phyloP scores from a whole-genome alignment of 805 yeast genomes.

The Ogataea neopini region DNA sequence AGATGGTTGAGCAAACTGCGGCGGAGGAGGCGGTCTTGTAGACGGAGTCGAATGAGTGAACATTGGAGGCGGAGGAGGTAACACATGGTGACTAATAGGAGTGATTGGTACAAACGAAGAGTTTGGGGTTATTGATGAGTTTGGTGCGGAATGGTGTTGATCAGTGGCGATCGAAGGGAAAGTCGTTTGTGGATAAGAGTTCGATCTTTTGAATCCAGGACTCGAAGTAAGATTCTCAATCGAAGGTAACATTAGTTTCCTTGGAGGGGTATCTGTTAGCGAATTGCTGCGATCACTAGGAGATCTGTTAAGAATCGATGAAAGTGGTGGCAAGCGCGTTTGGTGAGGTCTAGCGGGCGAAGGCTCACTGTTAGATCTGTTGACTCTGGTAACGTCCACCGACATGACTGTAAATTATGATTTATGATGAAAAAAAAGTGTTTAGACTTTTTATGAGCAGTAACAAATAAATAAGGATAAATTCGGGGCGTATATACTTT shows the following conservation, averaged over 20 bases:
- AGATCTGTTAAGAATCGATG: constrained; percentile 23
- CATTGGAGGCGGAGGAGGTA: constrained; percentile 26
- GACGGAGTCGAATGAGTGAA: constrained; percentile 24
- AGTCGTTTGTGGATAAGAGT: constrained; percentile 20
- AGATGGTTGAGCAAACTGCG: constrained; percentile 6
- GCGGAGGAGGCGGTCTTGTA: constrained; percentile 15
- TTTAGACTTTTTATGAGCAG: no score
- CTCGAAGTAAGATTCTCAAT: constrained; percentile 29
- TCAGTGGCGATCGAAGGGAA: constrained; percentile 6
- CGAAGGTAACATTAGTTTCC: constrained; percentile 25
- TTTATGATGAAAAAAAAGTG: neutral
- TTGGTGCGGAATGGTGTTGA: neutral
- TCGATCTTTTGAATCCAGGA: constrained; percentile 26
- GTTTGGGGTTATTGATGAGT: constrained; percentile 11
- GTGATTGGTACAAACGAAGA: constrained; percentile 23
- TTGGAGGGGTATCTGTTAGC: constrained; percentile 17
- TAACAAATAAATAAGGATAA: no score
- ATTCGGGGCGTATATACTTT: neutral
- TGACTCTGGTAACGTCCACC: constrained; percentile 25
- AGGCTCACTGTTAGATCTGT: constrained; percentile 29
- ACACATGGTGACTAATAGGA: constrained; percentile 21
- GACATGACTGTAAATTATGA: constrained; percentile 14
- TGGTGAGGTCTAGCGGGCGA: constrained; percentile 21
- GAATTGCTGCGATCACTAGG: constrained; percentile 9
- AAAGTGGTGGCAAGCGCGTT: constrained; percentile 29